Percentiles rank a stretch among this genome's conserved stretches.
Evolutionary conservation across 1,284 basidiomycete species (phyloP).

Genomic region (Ceratobasidium sp.): DNA sequence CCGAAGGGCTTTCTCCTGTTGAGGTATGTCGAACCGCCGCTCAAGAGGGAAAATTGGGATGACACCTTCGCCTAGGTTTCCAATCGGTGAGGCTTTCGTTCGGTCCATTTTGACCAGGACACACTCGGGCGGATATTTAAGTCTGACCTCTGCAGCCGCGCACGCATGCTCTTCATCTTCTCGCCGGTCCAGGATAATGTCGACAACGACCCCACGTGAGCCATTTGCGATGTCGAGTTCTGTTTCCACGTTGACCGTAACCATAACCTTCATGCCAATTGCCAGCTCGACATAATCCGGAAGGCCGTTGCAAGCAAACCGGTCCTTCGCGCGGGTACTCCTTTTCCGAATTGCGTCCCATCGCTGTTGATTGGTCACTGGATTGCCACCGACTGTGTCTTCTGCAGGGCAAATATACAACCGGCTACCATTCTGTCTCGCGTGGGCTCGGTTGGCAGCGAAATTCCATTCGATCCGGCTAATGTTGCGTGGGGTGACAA

Average conservation of each 20-base stretch:
- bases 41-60: background rate
- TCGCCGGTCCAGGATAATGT: no score
- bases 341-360: background rate
- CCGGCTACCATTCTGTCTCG: constrained; percentile 22
- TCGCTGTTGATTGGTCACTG: background rate
- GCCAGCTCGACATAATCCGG: constrained; percentile 2
- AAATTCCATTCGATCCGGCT: constrained; percentile 58
- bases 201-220: background rate
- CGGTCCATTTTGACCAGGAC: no score
- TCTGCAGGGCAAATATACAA: constrained; percentile 50
- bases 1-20: constrained; percentile 14
- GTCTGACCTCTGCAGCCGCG: no score
- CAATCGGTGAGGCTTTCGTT: no score
- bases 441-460: constrained; percentile 51
- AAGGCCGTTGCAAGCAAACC: background rate
- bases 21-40: constrained; percentile 41
- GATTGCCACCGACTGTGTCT: background rate
- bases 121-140: no score
- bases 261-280: constrained; percentile 38
- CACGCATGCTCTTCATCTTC: no score
- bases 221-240: constrained; percentile 45
- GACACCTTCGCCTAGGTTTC: no score
- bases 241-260: constrained; percentile 45
- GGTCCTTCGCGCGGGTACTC: background rate
- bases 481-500: constrained; percentile 59